Evolutionary conservation across 768 basidiomycete genomes (phyloP).

Genomic region (Hydnomerulius pinastri): DNA sequence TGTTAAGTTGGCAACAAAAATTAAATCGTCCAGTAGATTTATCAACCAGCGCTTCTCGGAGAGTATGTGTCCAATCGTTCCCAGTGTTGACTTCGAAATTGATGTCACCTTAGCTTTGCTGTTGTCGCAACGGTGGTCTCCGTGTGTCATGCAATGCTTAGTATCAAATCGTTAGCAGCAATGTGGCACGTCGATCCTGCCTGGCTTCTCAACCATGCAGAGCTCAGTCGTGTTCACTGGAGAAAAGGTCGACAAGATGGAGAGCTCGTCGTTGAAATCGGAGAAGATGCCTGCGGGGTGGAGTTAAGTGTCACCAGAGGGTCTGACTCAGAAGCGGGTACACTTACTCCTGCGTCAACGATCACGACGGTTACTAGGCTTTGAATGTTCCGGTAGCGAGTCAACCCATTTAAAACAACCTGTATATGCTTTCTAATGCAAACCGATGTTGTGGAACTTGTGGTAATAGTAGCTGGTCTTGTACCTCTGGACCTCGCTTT

Average conservation of each 20-base stretch:
- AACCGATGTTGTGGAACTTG: no score
- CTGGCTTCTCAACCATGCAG: constrained; percentile 42
- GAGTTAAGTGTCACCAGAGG: no score
- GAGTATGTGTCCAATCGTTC: not conserved
- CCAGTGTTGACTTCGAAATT: not conserved
- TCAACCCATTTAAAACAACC: no score
- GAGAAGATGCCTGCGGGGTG: no score
- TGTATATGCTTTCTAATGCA: no score
- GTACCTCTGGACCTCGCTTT: no score
- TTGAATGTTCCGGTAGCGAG: no score
- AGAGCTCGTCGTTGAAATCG: constrained; percentile 12
- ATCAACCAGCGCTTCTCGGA: constrained; percentile 2
- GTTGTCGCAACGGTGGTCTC: constrained; percentile 15
- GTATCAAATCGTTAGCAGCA: constrained; percentile 39
- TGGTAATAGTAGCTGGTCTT: no score
- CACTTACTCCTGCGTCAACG: no score
- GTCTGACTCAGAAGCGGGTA: no score
- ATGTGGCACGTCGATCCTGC: constrained; percentile 38
- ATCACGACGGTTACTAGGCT: no score
- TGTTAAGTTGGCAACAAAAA: not conserved
- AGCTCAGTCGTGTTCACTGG: constrained; percentile 42
- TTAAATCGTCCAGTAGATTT: not conserved
- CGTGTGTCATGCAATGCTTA: constrained; percentile 36
- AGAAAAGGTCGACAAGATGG: constrained; percentile 33
- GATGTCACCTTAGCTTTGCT: not conserved